Conservation (phyloP, 148 eudicot genomes). For the Polygonum aviculare region DNA sequence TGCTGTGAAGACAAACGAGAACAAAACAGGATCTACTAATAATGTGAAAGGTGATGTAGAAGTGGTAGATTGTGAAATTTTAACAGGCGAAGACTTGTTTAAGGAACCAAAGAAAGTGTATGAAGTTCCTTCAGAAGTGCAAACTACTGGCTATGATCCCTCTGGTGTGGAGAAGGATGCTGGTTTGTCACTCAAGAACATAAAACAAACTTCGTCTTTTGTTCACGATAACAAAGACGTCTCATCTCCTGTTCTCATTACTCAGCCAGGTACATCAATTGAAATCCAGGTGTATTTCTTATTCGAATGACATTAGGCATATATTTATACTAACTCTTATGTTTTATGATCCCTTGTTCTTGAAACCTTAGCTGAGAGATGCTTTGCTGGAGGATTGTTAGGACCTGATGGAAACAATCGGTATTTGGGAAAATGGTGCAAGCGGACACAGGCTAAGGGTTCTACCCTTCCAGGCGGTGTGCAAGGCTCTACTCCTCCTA, state of each 20-base stretch:
- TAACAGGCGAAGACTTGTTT: slow-evolving; percentile 20
- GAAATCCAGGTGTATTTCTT: background rate
- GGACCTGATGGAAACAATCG: slow-evolving; percentile 81
- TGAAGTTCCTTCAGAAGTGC: slow-evolving; percentile 12
- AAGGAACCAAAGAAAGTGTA: slow-evolving; percentile 15
- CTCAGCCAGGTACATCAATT: slow-evolving; percentile 45
- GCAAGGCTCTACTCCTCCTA: slow-evolving; percentile 26
- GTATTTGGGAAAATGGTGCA: slow-evolving; percentile 96
- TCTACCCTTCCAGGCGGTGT: slow-evolving; percentile 9
- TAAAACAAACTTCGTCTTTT: slow-evolving; percentile 34
- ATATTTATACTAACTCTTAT: background rate
- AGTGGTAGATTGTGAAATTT: slow-evolving; percentile 14
- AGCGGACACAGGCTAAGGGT: slow-evolving; percentile 42
- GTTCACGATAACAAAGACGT: slow-evolving; percentile 27
- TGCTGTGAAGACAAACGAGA: slow-evolving; percentile 20
- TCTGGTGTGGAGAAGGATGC: slow-evolving; percentile 29
- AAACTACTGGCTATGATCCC: slow-evolving; percentile 14
- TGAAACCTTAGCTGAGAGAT: slow-evolving; percentile 30
- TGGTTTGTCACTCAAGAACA: slow-evolving; percentile 33
- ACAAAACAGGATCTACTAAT: slow-evolving; percentile 9
- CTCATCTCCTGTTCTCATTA: slow-evolving; percentile 26
- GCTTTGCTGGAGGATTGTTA: slow-evolving; percentile 79
- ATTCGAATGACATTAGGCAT: background rate
- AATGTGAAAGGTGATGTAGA: slow-evolving; percentile 20
- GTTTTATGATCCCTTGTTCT: background rate